Evolutionary conservation across 495 filamentous ascomycete genomes (phyloP).

Genomic region (Aspergillus heteromorphus): DNA sequence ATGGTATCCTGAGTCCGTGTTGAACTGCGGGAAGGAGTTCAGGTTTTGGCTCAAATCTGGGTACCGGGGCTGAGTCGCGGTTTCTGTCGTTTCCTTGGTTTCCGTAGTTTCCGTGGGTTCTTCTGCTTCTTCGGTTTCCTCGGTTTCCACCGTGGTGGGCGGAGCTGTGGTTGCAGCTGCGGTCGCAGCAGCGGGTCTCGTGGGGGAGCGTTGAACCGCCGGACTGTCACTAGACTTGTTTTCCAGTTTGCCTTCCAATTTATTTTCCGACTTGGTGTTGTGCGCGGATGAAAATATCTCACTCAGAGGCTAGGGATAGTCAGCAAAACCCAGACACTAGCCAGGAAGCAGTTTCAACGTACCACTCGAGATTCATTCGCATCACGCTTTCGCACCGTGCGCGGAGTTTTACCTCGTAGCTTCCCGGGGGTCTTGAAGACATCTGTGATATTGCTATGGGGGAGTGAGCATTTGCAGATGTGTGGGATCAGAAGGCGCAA

Average conservation of each 20-base stretch:
- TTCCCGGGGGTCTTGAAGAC: constrained; percentile 96
- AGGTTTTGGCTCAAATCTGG: constrained; percentile 32
- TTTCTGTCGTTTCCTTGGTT: constrained; percentile 8
- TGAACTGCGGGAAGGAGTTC: constrained; percentile 38
- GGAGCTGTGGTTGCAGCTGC: constrained; percentile 12
- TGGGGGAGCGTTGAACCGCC: constrained; percentile 30
- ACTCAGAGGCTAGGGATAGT: constrained; percentile 61
- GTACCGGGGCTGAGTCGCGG: constrained; percentile 25
- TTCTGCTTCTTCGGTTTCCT: constrained; percentile 7
- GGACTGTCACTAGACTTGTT: constrained; percentile 29
- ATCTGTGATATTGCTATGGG: constrained; percentile 72
- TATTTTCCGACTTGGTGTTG: constrained; percentile 37
- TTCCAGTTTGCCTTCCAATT: constrained; percentile 34
- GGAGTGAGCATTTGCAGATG: constrained; percentile 28
- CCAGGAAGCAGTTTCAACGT: constrained; percentile 21
- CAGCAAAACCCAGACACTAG: constrained; percentile 9
- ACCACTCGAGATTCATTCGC: constrained; percentile 64
- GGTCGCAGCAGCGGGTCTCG: constrained; percentile 21
- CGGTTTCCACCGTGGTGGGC: constrained; percentile 17
- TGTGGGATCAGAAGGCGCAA: constrained; percentile 18
- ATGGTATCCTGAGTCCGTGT: constrained; percentile 77
- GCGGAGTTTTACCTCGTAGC: constrained; percentile 86
- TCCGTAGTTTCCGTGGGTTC: constrained; percentile 7
- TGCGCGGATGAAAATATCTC: constrained; percentile 69
- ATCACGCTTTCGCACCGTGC: constrained; percentile 68